A percentile compares a stretch with the other conserved stretches of the same genome.
Conservation (phyloP, 768 basidiomycete genomes). For the Mycena galopus region DNA sequence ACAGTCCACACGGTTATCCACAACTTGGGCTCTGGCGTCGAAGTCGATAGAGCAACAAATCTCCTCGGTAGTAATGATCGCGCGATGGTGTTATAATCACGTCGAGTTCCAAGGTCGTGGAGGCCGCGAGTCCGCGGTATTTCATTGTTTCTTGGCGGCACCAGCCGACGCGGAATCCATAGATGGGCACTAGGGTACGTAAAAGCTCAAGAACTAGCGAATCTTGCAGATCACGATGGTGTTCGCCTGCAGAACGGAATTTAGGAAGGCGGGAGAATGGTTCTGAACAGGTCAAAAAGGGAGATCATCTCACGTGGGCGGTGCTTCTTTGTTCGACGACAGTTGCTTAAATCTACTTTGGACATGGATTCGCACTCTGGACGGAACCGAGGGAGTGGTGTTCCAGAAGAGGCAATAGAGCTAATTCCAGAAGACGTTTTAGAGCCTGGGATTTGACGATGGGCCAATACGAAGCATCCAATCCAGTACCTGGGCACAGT, state of each 20-base stretch:
- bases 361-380: not conserved
- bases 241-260: not conserved
- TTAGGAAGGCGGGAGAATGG: not conserved
- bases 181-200: not conserved
- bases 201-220: not conserved
- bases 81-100: not conserved
- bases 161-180: not conserved
- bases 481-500: not conserved
- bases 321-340: slow-evolving; percentile 30
- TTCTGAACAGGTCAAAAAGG: not conserved
- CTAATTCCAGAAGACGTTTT: slow-evolving; percentile 4
- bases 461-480: slow-evolving; percentile 6
- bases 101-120: not conserved
- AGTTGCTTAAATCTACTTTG: slow-evolving; percentile 27
- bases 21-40: slow-evolving; percentile 12
- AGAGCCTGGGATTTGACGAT: slow-evolving; percentile 5
- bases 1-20: slow-evolving; percentile 19
- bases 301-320: slow-evolving; percentile 11
- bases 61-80: slow-evolving; percentile 28
- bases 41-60: slow-evolving; percentile 13
- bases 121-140: not conserved
- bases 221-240: slow-evolving; percentile 4
- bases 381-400: slow-evolving; percentile 34
- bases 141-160: not conserved
- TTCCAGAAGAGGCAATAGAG: slow-evolving; percentile 4